Evolutionary conservation across 371 early-diverging fungal genomes (phyloP).

Genomic region (Lichtheimia ramosa): DNA sequence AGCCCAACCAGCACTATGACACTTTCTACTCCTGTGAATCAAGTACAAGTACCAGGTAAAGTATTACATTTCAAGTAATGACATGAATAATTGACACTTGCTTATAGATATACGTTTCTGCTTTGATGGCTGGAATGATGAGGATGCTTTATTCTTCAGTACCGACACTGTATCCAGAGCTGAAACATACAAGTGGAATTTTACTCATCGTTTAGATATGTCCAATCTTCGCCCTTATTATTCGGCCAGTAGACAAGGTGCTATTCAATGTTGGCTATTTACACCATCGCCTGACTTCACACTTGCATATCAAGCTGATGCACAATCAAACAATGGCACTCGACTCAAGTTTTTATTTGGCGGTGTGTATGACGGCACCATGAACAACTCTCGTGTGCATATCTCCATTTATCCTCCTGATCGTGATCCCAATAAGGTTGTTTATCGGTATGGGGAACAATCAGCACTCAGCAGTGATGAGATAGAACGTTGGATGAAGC

Average conservation of each 20-base stretch:
- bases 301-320: neutral
- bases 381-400: neutral
- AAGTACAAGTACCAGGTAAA: neutral
- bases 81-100: neutral
- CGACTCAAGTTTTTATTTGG: neutral
- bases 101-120: conserved; percentile 21
- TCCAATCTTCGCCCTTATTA: neutral
- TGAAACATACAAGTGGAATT: neutral
- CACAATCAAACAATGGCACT: neutral
- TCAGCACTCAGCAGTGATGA: neutral
- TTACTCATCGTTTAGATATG: neutral
- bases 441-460: neutral
- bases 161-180: neutral
- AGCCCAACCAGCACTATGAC: neutral
- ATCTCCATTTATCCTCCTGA: neutral
- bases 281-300: neutral
- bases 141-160: neutral
- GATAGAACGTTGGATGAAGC: neutral
- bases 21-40: neutral
- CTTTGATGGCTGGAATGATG: conserved; percentile 17
- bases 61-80: neutral
- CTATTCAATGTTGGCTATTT: neutral
- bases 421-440: neutral
- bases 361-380: neutral
- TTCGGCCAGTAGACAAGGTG: neutral